Percentiles rank a stretch among this genome's conserved stretches.
These are phyloP conservation scores for Candida silvicultrix DNA, from an alignment of 805 yeast genomes.

Conservation along the genomic window DNA sequence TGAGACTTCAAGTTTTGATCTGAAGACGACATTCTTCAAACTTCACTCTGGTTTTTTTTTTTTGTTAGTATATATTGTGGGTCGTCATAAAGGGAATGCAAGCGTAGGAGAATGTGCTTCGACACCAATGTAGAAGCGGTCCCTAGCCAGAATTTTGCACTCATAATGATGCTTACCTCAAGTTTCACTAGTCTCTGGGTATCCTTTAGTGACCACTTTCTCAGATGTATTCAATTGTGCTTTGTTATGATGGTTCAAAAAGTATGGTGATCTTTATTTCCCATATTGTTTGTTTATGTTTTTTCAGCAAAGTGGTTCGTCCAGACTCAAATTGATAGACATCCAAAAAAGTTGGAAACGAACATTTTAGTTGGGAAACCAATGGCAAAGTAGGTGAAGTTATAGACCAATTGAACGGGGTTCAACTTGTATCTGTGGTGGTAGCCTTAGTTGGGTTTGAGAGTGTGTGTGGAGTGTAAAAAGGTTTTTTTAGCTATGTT, in stretches of 20 bases:
- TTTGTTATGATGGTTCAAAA: background rate
- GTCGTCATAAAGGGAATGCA: background rate
- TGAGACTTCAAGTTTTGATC: constrained; percentile 33
- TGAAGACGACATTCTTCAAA: constrained; percentile 10
- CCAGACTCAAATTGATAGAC: no score
- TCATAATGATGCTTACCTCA: background rate
- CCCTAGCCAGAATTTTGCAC: background rate
- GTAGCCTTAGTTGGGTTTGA: no score
- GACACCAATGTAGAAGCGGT: background rate
- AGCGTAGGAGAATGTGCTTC: background rate
- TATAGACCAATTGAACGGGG: no score
- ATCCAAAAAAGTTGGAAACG: no score
- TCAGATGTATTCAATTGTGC: background rate
- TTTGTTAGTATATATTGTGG: background rate
- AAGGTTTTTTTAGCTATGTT: no score
- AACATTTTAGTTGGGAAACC: no score
- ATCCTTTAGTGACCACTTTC: no score
- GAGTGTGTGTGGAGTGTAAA: no score
- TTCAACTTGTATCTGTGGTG: no score
- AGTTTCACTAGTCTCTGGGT: background rate
- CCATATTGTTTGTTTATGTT: background rate
- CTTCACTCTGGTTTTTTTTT: background rate
- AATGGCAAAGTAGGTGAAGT: no score
- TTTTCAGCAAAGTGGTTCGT: background rate
- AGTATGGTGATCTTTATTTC: background rate